Base-by-base conservation (phyloP, 1,139 yeast species). In the Debaryomyces subglobosus region DNA sequence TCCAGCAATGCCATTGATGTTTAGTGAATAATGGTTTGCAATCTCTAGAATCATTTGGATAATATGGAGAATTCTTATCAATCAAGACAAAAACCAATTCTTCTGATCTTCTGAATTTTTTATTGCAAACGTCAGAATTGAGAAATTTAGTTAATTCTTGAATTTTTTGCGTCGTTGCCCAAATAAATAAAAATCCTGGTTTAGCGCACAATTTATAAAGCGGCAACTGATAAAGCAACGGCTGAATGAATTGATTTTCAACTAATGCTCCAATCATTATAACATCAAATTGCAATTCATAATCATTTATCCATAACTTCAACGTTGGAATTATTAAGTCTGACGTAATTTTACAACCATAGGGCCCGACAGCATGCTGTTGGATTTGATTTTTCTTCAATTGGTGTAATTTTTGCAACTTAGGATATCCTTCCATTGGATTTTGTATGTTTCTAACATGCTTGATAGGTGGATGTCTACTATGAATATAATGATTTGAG, bases 1-100 rank as follows among this genome's bases (percentile, higher is more conserved):
- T 89, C 86, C 96, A 88, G 60, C 97, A 92, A 67, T 92, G 97
- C 97, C 97, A 91, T 61, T 87, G 95, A 44, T 78, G 77, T 45
- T 71, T 67, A 43, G 67, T 66, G 51, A 75, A 70, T 18, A 74
- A 59, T 0, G 70, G 64, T 5, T 47, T 45, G 18, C 54, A 56
- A 18, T 52, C 43, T 4, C 48, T 46, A 23, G 57, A 55, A 13
- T 61, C 63, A n/a, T 64, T 65, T 0, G 89, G 89, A 56, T 79
- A 84, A 59, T 79, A 82, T 1, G 83, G 83, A 0, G 89, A 82
- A 32, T 77, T 66, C 52, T 81, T 79, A 56, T 81, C 78, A 7
- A 84, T 76, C 10, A 86, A 86, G 24, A 82, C 82, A 68, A 79
- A 90, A 32, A 83, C 86, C 51, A 92, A 74, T 62, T 91, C 97